Percentiles rank a stretch among this genome's conserved stretches.
phyloP scores from a whole-genome alignment of 805 yeast species.

The Yarrowia sp. region DNA sequence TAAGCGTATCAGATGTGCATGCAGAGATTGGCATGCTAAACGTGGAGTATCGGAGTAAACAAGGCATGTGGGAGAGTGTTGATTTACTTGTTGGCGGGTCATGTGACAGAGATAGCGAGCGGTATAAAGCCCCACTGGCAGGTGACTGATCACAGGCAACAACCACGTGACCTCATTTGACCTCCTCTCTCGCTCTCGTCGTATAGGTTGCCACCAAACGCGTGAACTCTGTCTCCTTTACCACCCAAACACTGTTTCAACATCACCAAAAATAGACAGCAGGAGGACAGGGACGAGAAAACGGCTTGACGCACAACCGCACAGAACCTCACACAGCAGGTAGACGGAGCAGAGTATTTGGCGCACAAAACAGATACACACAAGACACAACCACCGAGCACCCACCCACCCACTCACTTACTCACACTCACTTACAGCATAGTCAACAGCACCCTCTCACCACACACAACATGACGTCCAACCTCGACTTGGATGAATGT shows the following conservation, averaged over 20 bases:
- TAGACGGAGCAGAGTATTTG: too few species aligned
- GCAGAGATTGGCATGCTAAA: conserved; percentile 24
- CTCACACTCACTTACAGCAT: conserved; percentile 3
- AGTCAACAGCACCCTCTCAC: neutral
- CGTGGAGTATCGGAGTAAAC: conserved; percentile 1
- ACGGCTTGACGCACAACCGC: neutral
- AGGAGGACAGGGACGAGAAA: neutral
- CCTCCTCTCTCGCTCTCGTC: neutral
- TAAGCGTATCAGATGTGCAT: conserved; percentile 30
- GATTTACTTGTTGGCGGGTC: neutral
- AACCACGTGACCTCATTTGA: too few species aligned
- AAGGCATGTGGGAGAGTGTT: neutral
- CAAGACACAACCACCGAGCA: neutral
- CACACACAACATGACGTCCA: neutral
- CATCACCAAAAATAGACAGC: conserved; percentile 24
- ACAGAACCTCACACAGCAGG: neutral
- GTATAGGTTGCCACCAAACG: conserved; percentile 18
- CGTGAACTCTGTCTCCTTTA: conserved; percentile 26
- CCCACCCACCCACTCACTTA: neutral
- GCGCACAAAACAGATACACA: neutral
- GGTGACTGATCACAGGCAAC: too few species aligned
- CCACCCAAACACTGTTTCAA: conserved; percentile 20
- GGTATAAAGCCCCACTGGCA: too few species aligned
- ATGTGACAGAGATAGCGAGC: neutral
- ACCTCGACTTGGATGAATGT: conserved; percentile 63